Conservation (phyloP, 2,329 filamentous ascomycete genomes). For the Sarocladium brachiariae region DNA sequence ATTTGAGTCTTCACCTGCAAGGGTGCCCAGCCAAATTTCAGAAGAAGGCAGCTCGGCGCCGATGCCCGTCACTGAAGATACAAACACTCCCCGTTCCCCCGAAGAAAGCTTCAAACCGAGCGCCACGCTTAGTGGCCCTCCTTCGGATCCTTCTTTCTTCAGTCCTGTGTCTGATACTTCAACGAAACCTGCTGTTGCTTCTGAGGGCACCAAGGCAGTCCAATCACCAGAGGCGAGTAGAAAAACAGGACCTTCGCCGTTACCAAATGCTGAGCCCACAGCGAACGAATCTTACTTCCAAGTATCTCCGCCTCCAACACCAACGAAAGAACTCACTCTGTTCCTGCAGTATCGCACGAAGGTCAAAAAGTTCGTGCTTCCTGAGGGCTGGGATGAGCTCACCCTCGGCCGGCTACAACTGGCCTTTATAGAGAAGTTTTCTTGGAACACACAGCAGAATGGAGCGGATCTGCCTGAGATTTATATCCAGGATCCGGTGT, state of each 20-base stretch:
- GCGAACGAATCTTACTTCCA: constrained; percentile 44
- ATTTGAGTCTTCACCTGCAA: constrained; percentile 55
- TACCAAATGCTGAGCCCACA: constrained; percentile 29
- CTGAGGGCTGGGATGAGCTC: constrained; percentile 76
- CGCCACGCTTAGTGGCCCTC: constrained; percentile 53
- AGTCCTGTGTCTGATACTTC: constrained; percentile 12
- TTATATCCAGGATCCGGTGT: constrained; percentile 93
- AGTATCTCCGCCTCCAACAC: constrained; percentile 55
- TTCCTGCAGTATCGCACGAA: constrained; percentile 96
- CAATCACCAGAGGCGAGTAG: not conserved
- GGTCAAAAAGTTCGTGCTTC: constrained; percentile 89
- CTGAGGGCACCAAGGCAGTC: not conserved
- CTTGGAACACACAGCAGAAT: constrained; percentile 95
- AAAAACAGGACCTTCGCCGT: constrained; percentile 11
- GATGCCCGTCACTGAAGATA: not conserved
- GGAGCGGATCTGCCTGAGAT: constrained; percentile 92
- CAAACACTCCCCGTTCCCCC: constrained; percentile 28
- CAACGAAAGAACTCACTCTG: constrained; percentile 81
- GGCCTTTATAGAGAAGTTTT: constrained; percentile 98
- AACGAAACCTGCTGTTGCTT: constrained; percentile 8
- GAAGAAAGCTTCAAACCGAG: constrained; percentile 57
- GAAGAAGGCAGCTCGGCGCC: constrained; percentile 44
- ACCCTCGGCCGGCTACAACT: constrained; percentile 85
- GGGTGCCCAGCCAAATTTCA: constrained; percentile 52
- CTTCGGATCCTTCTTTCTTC: constrained; percentile 37